Conservation (phyloP, 2,329 filamentous ascomycete genomes). For the Stachybotrys chartarum region DNA sequence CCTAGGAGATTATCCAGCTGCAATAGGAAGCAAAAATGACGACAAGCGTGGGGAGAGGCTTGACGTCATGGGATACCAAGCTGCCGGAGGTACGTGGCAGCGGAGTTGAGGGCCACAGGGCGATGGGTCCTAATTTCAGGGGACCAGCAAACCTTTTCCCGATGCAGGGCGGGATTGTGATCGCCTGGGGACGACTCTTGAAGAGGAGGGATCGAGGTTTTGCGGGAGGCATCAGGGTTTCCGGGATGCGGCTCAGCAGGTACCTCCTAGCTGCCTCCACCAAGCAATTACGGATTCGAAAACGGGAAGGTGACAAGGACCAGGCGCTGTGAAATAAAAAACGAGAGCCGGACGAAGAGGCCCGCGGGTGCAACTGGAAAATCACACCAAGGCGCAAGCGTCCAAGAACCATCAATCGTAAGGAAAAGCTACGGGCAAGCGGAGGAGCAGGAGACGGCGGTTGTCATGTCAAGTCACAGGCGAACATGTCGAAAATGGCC, state of each 20-base stretch:
- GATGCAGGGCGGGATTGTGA: not conserved
- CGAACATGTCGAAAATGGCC: not conserved
- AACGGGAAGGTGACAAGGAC: too few species aligned
- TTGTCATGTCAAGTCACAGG: not conserved
- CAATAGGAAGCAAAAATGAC: not conserved
- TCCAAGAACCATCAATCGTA: not conserved
- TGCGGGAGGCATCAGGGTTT: conserved; percentile 20
- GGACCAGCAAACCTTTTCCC: not conserved
- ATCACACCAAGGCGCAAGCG: too few species aligned
- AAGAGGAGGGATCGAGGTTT: conserved; percentile 20
- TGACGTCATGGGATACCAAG: not conserved
- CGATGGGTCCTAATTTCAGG: not conserved
- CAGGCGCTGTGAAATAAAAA: too few species aligned
- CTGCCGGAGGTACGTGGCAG: not conserved
- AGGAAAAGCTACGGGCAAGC: not conserved
- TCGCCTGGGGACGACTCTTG: conserved; percentile 14
- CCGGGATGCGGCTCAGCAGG: not conserved
- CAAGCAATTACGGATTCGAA: too few species aligned
- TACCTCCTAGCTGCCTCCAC: not conserved
- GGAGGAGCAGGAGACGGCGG: not conserved
- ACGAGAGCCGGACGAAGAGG: too few species aligned
- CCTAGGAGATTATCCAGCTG: not conserved
- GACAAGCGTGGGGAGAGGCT: not conserved
- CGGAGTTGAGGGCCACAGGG: not conserved
- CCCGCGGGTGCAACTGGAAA: too few species aligned